Conservation (phyloP, 208 protist species). For the Crithidia mellificae region DNA sequence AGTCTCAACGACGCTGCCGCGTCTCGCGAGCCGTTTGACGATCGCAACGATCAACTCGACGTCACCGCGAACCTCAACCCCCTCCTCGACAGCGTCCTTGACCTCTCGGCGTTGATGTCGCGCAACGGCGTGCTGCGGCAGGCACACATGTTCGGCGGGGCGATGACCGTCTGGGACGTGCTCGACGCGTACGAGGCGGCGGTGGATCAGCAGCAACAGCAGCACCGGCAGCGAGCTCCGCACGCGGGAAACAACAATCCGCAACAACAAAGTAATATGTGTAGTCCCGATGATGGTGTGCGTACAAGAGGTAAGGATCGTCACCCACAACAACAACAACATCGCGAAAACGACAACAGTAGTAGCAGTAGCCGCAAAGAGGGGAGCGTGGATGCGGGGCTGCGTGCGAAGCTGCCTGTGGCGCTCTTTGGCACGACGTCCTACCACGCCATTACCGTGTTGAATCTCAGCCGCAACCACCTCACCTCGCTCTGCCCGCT, state of each 20-base stretch:
- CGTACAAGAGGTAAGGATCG: no score
- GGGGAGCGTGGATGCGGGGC: constrained; percentile 15
- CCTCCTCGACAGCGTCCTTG: constrained; percentile 61
- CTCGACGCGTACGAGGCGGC: constrained; percentile 49
- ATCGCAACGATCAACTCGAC: constrained; percentile 61
- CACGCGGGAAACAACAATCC: no score
- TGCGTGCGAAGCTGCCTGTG: constrained; percentile 19
- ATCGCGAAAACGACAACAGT: not conserved
- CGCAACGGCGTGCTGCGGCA: constrained; percentile 42
- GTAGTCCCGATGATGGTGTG: no score
- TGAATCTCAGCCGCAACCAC: constrained; percentile 70
- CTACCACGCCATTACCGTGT: constrained; percentile 70
- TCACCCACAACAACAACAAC: no score
- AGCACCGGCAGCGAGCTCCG: no score
- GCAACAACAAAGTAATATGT: no score
- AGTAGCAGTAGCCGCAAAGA: not conserved
- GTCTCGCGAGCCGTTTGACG: constrained; percentile 39
- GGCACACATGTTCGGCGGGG: constrained; percentile 45
- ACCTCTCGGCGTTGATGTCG: constrained; percentile 53
- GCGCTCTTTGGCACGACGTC: constrained; percentile 26
- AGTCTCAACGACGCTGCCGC: not conserved
- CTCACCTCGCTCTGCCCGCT: constrained; percentile 49
- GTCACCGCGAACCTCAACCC: constrained; percentile 78
- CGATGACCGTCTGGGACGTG: constrained; percentile 62
- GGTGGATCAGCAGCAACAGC: no score